phyloP scores from a whole-genome alignment of 2,329 filamentous ascomycete species.

The Arthrinium puccinioides region DNA sequence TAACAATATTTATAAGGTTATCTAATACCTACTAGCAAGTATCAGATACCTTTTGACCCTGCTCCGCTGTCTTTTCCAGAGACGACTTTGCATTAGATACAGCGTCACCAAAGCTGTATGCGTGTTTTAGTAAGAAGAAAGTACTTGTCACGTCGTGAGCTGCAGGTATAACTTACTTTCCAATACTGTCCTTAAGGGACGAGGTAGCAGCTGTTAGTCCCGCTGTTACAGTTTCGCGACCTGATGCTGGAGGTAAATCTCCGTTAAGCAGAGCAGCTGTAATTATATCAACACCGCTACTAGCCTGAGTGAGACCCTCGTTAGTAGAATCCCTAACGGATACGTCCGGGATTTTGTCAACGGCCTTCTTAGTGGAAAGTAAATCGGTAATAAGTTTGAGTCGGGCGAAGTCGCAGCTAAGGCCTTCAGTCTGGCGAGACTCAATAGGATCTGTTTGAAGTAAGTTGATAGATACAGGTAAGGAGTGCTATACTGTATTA shows the following conservation, averaged over 20 bases:
- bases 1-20: too few relatives aligned
- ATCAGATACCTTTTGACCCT: too few relatives aligned
- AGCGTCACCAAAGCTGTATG: too few relatives aligned
- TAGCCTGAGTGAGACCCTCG: neutral
- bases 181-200: too few relatives aligned
- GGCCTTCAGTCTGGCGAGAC: neutral
- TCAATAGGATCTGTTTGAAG: neutral
- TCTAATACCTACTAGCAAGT: too few relatives aligned
- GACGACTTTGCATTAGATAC: too few relatives aligned
- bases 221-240: neutral
- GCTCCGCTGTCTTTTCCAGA: too few relatives aligned
- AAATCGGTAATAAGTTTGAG: neutral
- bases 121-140: too few relatives aligned
- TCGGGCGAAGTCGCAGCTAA: neutral
- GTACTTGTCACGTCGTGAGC: too few relatives aligned
- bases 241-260: neutral
- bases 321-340: neutral
- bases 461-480: too few relatives aligned
- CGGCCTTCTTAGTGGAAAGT: neutral
- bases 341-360: neutral
- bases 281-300: slow-evolving; percentile 1
- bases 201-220: neutral
- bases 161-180: too few relatives aligned
- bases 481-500: too few relatives aligned
- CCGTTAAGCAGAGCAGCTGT: neutral